phyloP scores from a whole-genome alignment of 148 eudicot species.

The Amaranthus hypochondriacus region DNA sequence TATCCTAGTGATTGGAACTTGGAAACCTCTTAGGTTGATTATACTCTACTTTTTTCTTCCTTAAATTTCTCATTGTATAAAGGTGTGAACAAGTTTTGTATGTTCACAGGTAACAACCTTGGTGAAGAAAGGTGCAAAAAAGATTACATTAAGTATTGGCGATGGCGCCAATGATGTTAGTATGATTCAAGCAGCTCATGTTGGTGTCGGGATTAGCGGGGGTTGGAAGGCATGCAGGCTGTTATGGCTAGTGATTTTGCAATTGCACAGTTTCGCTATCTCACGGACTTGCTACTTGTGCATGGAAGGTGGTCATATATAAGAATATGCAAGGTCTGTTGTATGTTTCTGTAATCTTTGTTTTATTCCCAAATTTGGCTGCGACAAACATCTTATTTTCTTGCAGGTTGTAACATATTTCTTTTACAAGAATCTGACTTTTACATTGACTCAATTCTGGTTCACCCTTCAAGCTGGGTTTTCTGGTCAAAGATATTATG shows the following conservation, averaged over 20 bases:
- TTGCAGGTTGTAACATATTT: constrained; percentile 92
- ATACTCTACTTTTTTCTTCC: no score
- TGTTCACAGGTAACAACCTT: constrained; percentile 76
- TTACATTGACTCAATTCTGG: constrained; percentile 94
- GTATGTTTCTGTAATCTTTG: not conserved
- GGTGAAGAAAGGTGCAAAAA: constrained; percentile 82
- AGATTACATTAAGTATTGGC: constrained; percentile 88
- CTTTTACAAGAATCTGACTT: constrained; percentile 91
- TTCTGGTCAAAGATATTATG: constrained; percentile 97
- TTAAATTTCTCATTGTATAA: not conserved
- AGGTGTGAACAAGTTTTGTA: constrained; percentile 1
- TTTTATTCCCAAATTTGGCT: not conserved
- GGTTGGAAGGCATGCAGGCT: constrained; percentile 98
- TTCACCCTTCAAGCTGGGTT: constrained; percentile 89
- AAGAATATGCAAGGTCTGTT: constrained; percentile 83
- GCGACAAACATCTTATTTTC: constrained; percentile 5
- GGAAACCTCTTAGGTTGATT: no score
- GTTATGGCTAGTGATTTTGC: constrained; percentile 99
- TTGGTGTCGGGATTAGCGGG: constrained; percentile 99
- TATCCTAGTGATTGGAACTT: no score
- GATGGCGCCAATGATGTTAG: constrained; percentile 94
- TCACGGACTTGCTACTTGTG: constrained; percentile 89
- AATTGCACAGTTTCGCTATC: constrained; percentile 92
- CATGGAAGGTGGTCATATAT: constrained; percentile 99
- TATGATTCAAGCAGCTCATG: constrained; percentile 99